Evolutionary conservation across 495 filamentous ascomycete species (phyloP).

Genomic region (Talaromyces thailandensis): DNA sequence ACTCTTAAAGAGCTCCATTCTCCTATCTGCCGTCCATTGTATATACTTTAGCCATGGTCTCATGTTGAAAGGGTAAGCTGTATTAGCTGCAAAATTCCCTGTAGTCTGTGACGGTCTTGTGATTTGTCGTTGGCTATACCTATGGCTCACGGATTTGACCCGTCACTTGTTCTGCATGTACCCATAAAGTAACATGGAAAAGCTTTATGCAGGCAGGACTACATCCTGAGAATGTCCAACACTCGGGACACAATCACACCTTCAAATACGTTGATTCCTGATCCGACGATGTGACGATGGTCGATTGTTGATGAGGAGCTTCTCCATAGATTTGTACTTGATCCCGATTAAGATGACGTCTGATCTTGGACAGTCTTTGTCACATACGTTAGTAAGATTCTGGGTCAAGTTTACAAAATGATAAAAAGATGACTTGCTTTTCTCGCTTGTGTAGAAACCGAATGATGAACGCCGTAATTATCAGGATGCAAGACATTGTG

Average conservation of each 20-base stretch:
- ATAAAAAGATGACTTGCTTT: neutral
- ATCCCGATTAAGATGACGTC: neutral
- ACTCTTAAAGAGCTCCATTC: neutral
- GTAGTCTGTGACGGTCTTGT: neutral
- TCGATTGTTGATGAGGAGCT: neutral
- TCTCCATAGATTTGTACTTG: neutral
- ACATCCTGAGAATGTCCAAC: neutral
- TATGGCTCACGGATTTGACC: neutral
- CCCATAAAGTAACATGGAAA: neutral
- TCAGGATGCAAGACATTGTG: constrained; percentile 23
- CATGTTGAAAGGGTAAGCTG: neutral
- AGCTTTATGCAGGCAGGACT: neutral
- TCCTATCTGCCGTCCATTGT: neutral
- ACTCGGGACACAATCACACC: neutral
- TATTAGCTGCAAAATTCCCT: neutral
- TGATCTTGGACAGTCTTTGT: neutral
- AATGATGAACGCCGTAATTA: constrained; percentile 18
- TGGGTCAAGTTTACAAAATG: neutral
- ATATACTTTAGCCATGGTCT: neutral
- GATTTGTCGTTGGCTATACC: neutral
- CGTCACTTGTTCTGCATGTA: neutral
- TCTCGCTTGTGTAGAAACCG: constrained; percentile 31
- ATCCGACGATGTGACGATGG: neutral
- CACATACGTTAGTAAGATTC: neutral
- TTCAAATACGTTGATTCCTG: neutral